These are phyloP conservation scores for Talaromyces verruculosus DNA, from an alignment of 2,329 filamentous ascomycete genomes.

Conservation along the genomic window DNA sequence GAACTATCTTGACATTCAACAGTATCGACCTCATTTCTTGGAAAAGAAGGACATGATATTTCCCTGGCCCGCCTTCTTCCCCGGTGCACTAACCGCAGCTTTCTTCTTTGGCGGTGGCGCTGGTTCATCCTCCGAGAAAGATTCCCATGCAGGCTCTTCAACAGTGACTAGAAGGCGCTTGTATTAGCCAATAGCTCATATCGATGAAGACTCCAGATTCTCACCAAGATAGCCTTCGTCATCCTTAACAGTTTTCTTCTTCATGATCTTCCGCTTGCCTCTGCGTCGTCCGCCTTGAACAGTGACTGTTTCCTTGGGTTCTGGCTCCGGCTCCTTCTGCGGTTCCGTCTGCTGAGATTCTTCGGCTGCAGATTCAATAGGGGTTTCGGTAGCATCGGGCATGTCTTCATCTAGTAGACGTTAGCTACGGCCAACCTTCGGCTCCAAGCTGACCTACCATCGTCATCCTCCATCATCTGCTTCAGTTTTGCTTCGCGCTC, in stretches of 20 bases:
- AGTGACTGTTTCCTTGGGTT: conserved; percentile 54
- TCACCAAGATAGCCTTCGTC: conserved; percentile 86
- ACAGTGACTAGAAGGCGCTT: conserved; percentile 66
- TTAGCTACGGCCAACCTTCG: conserved; percentile 28
- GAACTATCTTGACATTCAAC: neutral
- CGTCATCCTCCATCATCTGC: conserved; percentile 72
- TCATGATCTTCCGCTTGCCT: conserved; percentile 76
- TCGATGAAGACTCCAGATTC: conserved; percentile 30
- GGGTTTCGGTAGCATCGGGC: conserved; percentile 50
- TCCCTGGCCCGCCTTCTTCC: conserved; percentile 63
- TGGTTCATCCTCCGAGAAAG: conserved; percentile 86
- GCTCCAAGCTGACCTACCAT: conserved; percentile 28
- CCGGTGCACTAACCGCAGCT: conserved; percentile 47
- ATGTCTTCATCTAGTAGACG: conserved; percentile 55
- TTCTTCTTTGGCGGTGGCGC: conserved; percentile 50
- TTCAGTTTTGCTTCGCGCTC: conserved; percentile 66
- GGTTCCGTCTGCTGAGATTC: conserved; percentile 40
- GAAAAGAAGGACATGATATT: conserved; percentile 91
- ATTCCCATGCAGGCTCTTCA: conserved; percentile 84
- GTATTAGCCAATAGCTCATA: neutral
- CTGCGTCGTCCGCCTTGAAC: conserved; percentile 66
- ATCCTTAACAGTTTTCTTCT: conserved; percentile 83
- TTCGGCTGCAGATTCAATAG: conserved; percentile 38
- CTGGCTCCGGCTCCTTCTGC: conserved; percentile 40
- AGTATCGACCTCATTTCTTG: conserved; percentile 61